phyloP scores from a whole-genome alignment of 257 asterid species.

The Rhazya stricta region DNA sequence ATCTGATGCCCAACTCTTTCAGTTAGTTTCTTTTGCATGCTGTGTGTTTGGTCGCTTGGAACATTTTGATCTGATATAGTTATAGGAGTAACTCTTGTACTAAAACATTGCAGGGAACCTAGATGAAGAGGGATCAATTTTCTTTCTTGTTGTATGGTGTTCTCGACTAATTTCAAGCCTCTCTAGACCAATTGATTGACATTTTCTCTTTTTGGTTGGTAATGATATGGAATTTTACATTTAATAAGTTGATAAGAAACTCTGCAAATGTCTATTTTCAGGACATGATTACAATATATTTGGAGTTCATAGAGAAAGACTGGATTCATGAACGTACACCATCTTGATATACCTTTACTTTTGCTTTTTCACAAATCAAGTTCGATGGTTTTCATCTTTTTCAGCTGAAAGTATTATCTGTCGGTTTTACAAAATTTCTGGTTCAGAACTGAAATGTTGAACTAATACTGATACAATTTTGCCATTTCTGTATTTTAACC shows the following conservation, averaged over 20 bases:
- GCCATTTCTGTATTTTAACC: neutral
- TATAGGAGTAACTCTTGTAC: neutral
- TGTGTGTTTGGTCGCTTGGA: neutral
- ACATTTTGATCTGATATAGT: neutral
- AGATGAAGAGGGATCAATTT: neutral
- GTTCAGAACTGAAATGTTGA: neutral
- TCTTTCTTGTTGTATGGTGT: neutral
- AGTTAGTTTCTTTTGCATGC: neutral
- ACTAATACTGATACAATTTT: neutral
- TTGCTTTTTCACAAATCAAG: neutral
- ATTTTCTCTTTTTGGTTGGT: neutral
- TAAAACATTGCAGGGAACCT: neutral
- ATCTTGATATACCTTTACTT: neutral
- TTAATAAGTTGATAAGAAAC: neutral
- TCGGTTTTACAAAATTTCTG: neutral
- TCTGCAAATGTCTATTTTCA: neutral
- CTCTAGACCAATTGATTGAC: neutral
- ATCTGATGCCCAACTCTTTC: neutral
- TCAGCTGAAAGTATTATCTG: neutral
- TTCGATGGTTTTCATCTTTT: neutral
- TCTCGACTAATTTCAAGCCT: neutral
- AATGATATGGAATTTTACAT: neutral
- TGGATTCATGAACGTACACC: too few species aligned
- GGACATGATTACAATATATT: too few species aligned
- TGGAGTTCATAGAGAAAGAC: neutral